These are phyloP conservation scores for Amanita molliuscula DNA, from an alignment of 768 basidiomycete species.

Conservation along the genomic window DNA sequence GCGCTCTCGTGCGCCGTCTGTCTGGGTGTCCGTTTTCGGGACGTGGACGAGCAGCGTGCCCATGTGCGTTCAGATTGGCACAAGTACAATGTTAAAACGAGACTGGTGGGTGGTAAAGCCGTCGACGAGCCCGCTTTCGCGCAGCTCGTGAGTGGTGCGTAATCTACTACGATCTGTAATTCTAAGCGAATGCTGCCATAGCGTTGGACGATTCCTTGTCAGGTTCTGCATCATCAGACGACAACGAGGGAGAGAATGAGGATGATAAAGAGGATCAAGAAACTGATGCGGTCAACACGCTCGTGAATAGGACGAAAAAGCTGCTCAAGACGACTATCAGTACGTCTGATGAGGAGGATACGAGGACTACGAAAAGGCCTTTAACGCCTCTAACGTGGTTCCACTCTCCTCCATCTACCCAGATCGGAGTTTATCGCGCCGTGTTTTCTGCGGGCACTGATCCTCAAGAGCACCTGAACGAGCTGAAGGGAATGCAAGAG, in stretches of 20 bases:
- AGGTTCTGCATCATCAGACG: conserved; percentile 74
- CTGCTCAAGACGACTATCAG: conserved; percentile 17
- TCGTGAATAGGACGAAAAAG: conserved; percentile 52
- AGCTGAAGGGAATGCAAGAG: conserved; percentile 58
- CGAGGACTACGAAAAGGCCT: conserved; percentile 15
- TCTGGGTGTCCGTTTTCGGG: conserved; percentile 53
- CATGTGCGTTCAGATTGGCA: conserved; percentile 98
- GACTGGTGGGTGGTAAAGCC: conserved; percentile 48
- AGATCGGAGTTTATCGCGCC: conserved; percentile 80
- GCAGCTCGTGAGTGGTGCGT: conserved; percentile 71
- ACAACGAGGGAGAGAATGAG: conserved; percentile 20
- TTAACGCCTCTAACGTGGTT: conserved; percentile 83
- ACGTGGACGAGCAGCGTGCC: conserved; percentile 70
- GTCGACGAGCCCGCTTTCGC: conserved; percentile 67
- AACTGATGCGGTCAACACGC: conserved; percentile 55
- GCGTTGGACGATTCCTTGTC: conserved; percentile 84
- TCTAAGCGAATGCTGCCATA: conserved; percentile 19
- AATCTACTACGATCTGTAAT: not conserved
- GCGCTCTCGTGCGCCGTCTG: conserved; percentile 45
- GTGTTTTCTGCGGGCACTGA: conserved; percentile 48
- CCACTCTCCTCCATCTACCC: conserved; percentile 76
- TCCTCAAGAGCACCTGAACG: conserved; percentile 40
- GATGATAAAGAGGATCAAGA: conserved; percentile 39
- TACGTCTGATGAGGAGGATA: conserved; percentile 5
- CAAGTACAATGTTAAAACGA: conserved; percentile 89